A percentile compares a stretch with the other conserved stretches of the same genome.
phyloP scores from a whole-genome alignment of 495 filamentous ascomycete species.

The Annulohypoxylon stygium region DNA sequence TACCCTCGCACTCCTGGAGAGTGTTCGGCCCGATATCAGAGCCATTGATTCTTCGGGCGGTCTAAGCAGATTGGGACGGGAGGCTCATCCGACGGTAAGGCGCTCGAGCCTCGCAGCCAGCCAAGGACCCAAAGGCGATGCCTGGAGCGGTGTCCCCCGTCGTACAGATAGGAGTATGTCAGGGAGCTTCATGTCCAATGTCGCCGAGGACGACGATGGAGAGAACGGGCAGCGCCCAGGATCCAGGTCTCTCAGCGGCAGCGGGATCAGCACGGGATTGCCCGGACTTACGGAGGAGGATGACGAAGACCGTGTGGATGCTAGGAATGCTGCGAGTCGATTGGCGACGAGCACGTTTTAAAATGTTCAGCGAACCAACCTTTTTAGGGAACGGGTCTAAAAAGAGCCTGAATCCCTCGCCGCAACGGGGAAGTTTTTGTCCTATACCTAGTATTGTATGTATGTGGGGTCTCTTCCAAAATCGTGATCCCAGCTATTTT shows the following conservation, averaged over 20 bases:
- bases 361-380: constrained; percentile 29
- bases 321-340: constrained; percentile 92
- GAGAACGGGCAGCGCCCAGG: constrained; percentile 57
- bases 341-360: constrained; percentile 94
- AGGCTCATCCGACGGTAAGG: constrained; percentile 81
- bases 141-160: constrained; percentile 95
- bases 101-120: constrained; percentile 82
- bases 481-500: constrained; percentile 27
- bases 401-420: constrained; percentile 35
- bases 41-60: constrained; percentile 92
- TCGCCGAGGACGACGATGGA: constrained; percentile 61
- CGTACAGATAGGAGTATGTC: constrained; percentile 81
- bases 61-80: constrained; percentile 87
- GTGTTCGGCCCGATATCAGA: constrained; percentile 90
- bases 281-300: constrained; percentile 82
- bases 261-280: constrained; percentile 67
- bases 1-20: constrained; percentile 91
- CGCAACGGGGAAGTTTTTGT: constrained; percentile 29
- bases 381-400: constrained; percentile 27
- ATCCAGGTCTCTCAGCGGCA: constrained; percentile 66
- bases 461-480: constrained; percentile 24
- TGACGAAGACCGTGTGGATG: constrained; percentile 94
- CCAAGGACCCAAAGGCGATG: constrained; percentile 95
- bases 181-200: constrained; percentile 70
- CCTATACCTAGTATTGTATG: constrained; percentile 43